Conservation (phyloP, 352 stramenopile species). For the Elongisporangium anandrum region DNA sequence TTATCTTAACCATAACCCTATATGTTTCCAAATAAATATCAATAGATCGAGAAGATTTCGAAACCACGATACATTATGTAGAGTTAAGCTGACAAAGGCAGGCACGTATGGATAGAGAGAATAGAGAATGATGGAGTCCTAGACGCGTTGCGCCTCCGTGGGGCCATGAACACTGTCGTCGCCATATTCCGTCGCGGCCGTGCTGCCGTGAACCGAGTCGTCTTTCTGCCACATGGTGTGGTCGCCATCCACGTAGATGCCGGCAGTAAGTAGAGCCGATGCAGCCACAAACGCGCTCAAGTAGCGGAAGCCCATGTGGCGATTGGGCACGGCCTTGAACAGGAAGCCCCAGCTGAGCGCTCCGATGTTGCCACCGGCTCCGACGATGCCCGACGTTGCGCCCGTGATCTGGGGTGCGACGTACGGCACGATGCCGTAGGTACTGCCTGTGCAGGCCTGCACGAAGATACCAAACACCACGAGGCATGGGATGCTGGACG, state of each 20-base stretch:
- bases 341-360: conserved; percentile 35
- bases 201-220: conserved; percentile 14
- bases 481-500: conserved; percentile 59
- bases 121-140: no score
- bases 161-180: no score
- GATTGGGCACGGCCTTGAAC: conserved; percentile 24
- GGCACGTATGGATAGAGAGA: no score
- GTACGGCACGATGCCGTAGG: conserved; percentile 59
- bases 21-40: no score
- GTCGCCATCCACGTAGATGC: conserved; percentile 19
- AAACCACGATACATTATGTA: no score
- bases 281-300: conserved; percentile 23
- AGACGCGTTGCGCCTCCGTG: no score
- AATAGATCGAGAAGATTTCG: no score
- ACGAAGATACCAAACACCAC: conserved; percentile 86
- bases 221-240: conserved; percentile 21
- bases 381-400: conserved; percentile 27
- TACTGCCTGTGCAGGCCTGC: conserved; percentile 55
- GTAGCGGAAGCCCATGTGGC: conserved; percentile 18
- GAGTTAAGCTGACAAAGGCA: no score
- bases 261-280: conserved; percentile 6
- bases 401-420: conserved; percentile 39
- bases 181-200: conserved; percentile 10
- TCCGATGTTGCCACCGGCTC: conserved; percentile 34
- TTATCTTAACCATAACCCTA: no score